phyloP scores from a whole-genome alignment of 331 rosid species.

The Quercus tomentella region DNA sequence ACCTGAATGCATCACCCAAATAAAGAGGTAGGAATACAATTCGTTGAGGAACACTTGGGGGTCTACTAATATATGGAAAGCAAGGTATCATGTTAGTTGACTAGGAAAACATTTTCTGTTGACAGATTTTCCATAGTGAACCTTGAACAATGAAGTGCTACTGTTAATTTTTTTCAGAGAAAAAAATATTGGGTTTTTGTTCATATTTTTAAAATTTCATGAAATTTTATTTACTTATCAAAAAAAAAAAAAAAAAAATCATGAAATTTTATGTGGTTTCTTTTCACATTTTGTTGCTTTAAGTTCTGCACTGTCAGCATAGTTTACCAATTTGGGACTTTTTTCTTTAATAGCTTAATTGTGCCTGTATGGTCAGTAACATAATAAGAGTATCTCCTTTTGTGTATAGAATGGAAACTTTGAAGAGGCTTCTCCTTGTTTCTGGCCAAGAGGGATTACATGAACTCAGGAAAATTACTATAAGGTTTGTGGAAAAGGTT shows the following conservation, averaged over 20 bases:
- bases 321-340: neutral
- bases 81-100: too few species aligned
- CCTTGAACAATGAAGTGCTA: neutral
- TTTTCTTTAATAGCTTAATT: neutral
- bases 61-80: too few species aligned
- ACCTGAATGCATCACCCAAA: too few species aligned
- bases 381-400: constrained; percentile 2
- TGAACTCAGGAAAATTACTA: constrained; percentile 56
- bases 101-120: too few species aligned
- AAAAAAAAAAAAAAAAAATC: too few species aligned
- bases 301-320: neutral
- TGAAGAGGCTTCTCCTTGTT: constrained; percentile 58
- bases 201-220: neutral
- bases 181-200: neutral
- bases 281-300: neutral
- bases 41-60: too few species aligned
- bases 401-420: constrained; percentile 58
- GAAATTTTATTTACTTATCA: neutral
- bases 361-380: neutral
- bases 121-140: neutral
- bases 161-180: neutral
- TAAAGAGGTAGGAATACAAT: too few species aligned
- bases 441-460: constrained; percentile 52
- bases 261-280: neutral
- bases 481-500: constrained; percentile 75